Evolutionary conservation across 352 stramenopile genomes (phyloP), one percentile per base, ranked within the genome.

Genomic region (Lagenidium giganteum): DNA sequence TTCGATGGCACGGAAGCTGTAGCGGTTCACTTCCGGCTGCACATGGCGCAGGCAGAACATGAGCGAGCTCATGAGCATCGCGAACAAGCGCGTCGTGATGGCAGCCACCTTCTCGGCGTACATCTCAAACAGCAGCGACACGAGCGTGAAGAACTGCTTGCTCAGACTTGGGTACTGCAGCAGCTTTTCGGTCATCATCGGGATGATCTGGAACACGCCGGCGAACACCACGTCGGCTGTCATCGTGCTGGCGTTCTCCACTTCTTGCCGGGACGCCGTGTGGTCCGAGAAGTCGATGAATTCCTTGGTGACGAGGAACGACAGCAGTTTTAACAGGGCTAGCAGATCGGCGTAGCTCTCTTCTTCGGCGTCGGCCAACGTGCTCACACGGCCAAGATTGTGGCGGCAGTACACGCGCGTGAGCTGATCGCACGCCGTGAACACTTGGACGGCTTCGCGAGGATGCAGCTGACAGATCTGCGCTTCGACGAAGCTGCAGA

Each of bases 201-300:
- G 84, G 29, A 96, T 84, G 24, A 96, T 76, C 37, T 87, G 75
- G 20, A 80, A 82, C 20, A 96, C 50, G 0, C 84, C 86, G 3
- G 82, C 79, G 56, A 96, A 96, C 1, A 96, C 86, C 1, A 96
- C 84, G 18, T 95, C 83, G 3, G 83, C 73, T 9, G 95, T 82
- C 22, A 89, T 63, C 34, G 64, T 70, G 26, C 71, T 80, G 22
- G 75, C 76, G 16, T 65, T 58, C n/a, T 64, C 75, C 13, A 77
- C 64, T 12, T 86, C 73, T 1, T 63, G 49, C 8, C 74, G 61
- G 5, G 87, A 67, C 12, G 69, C 66, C 1, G 67, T 87, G 39
- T 76, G 61, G 35, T 93, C 79, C 1, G 82, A 83, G 47, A 92
- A 93, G 37, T 93, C 80, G 45, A 93, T 90, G 20, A 91, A 88